Base-by-base conservation (phyloP, 2,329 filamentous ascomycete genomes). In the Cordyceps farinosa region DNA sequence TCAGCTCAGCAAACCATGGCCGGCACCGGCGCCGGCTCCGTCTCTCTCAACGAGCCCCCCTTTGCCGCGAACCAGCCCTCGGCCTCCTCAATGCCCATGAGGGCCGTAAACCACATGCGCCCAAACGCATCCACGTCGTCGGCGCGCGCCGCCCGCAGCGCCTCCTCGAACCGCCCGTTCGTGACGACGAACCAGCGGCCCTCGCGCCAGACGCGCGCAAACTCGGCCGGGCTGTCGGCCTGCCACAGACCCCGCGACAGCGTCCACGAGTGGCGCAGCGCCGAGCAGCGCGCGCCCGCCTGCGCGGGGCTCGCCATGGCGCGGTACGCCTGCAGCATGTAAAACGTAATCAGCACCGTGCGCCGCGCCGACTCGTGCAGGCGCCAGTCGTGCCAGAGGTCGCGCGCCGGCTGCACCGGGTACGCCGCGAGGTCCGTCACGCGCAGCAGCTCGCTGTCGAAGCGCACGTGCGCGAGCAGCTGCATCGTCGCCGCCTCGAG, bases 351-450 rank as follows among this genome's bases (percentile, higher is more conserved):
- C 1, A 86, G 71, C 0, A 82, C 73, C 0, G 83, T 86, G 17
- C 84, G 79, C 2, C 83, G 77, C 1, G 79, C 74, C 0, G 82
- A 84, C 68, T 87, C 84, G 11, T 83, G 77, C 27, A 84, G 74
- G 3, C 83, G 71, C 80, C 81, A 87, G 1, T 75, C 73, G 8
- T 72, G 69, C 83, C 83, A 87, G 51, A 81, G 81, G 0, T 74
- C 66, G 22, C 74, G 75, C 1, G 77, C 76, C 0, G 76, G 73
- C 10, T 75, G 76, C 3, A 83, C 67, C 0, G 78, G 73, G 63
- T 72, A 72, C 17, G 74, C 56, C 9, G 70, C 70, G 5, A 79
- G 65, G 0, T 72, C 61, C 1, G 68, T 67, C 0, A 57, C 63
- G 0, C 54, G 58, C 5, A 65, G 50, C 7, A 61, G 54, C 4